Percentiles rank a stretch among this genome's conserved stretches.
These are phyloP conservation scores for Ilyonectria mors-panacis DNA, from an alignment of 2,329 filamentous ascomycete genomes.

Conservation along the genomic window DNA sequence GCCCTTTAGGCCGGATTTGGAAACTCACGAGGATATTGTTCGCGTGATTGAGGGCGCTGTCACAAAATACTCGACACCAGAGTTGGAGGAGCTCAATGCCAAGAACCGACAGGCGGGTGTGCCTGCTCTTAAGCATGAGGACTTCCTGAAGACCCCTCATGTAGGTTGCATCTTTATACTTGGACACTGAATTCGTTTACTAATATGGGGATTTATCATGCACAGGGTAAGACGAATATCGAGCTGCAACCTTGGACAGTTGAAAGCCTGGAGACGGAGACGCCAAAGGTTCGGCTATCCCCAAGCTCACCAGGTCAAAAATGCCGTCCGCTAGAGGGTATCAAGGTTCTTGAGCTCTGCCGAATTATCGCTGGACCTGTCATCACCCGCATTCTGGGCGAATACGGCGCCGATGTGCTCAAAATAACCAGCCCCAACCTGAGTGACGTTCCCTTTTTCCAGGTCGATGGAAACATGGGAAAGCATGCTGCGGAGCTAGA, in stretches of 20 bases:
- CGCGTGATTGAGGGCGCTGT: slow-evolving; percentile 72
- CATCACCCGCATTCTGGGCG: slow-evolving; percentile 79
- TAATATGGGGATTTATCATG: not conserved
- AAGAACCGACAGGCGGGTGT: slow-evolving; percentile 72
- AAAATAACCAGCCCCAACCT: slow-evolving; percentile 78
- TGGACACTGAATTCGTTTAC: not conserved
- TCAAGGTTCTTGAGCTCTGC: slow-evolving; percentile 82
- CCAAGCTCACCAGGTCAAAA: slow-evolving; percentile 28
- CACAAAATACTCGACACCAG: slow-evolving; percentile 65
- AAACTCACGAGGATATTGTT: slow-evolving; percentile 72
- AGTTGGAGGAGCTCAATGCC: slow-evolving; percentile 72
- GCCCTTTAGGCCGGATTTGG: slow-evolving; percentile 72
- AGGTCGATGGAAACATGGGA: slow-evolving; percentile 80
- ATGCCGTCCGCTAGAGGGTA: slow-evolving; percentile 64
- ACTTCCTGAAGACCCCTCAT: slow-evolving; percentile 69
- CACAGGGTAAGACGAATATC: slow-evolving; percentile 62
- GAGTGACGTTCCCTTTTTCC: slow-evolving; percentile 81
- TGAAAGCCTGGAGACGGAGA: slow-evolving; percentile 63
- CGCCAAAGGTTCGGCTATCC: slow-evolving; percentile 62
- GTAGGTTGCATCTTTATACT: slow-evolving; percentile 41
- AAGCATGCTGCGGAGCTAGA: slow-evolving; percentile 78
- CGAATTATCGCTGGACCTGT: slow-evolving; percentile 84
- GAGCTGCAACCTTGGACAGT: slow-evolving; percentile 65
- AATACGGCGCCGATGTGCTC: slow-evolving; percentile 81
- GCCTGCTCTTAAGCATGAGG: slow-evolving; percentile 70